phyloP scores from a whole-genome alignment of 495 filamentous ascomycete genomes.

The Pseudevernia furfuracea region DNA sequence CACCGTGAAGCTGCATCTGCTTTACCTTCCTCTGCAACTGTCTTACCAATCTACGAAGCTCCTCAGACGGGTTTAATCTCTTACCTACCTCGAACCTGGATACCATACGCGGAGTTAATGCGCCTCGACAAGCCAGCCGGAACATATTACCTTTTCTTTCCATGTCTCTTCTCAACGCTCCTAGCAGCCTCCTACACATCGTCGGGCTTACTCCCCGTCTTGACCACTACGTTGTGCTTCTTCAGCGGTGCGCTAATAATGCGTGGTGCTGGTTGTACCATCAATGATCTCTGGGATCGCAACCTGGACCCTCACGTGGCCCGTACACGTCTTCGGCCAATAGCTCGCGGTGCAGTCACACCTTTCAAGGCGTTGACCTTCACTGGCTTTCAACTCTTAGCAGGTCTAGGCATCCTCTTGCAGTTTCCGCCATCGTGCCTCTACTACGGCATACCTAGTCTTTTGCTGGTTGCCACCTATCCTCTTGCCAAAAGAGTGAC shows the following conservation, averaged over 20 bases:
- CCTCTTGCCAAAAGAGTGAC: slow-evolving; percentile 91
- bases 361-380: slow-evolving; percentile 70
- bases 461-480: slow-evolving; percentile 74
- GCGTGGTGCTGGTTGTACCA: slow-evolving; percentile 95
- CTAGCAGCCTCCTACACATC: slow-evolving; percentile 53
- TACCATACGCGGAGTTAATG: slow-evolving; percentile 90
- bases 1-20: not conserved
- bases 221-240: slow-evolving; percentile 68
- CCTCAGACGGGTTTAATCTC: slow-evolving; percentile 74
- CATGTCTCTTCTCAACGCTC: slow-evolving; percentile 80
- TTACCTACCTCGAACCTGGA: slow-evolving; percentile 60
- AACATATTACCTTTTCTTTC: slow-evolving; percentile 92
- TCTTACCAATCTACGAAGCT: slow-evolving; percentile 45
- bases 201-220: slow-evolving; percentile 47
- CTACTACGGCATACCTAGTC: slow-evolving; percentile 77
- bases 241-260: slow-evolving; percentile 84
- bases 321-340: slow-evolving; percentile 78
- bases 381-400: slow-evolving; percentile 69
- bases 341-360: slow-evolving; percentile 76
- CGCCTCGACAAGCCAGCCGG: slow-evolving; percentile 92
- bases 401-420: slow-evolving; percentile 72
- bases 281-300: slow-evolving; percentile 96
- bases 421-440: slow-evolving; percentile 82
- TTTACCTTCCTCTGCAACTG: not conserved
- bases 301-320: slow-evolving; percentile 87